phyloP scores from a whole-genome alignment of 176 grass and related monocot species.

The Juncus inflexus region DNA sequence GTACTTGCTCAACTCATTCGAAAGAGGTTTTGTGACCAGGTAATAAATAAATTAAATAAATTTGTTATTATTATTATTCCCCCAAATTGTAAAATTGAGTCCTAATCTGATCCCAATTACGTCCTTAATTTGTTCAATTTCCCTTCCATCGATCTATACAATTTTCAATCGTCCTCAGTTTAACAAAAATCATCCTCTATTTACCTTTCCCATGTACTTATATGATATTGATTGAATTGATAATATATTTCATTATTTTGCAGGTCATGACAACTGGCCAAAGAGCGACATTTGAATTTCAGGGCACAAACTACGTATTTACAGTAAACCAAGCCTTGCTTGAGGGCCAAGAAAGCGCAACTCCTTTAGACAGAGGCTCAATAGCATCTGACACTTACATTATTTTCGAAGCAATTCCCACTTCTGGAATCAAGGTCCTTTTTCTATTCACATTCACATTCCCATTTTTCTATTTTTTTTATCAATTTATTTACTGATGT shows the following conservation, averaged over 20 bases:
- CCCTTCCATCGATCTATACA: too few relatives aligned
- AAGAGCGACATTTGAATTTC: constrained; percentile 94
- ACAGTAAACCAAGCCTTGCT: constrained; percentile 85
- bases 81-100: too few relatives aligned
- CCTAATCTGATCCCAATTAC: too few relatives aligned
- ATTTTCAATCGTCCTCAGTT: too few relatives aligned
- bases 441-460: background rate
- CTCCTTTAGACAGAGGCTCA: constrained; percentile 68
- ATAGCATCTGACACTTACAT: constrained; percentile 81
- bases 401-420: constrained; percentile 88
- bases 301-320: constrained; percentile 92
- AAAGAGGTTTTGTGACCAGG: constrained; percentile 82
- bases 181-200: too few relatives aligned
- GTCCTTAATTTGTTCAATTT: too few relatives aligned
- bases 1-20: constrained; percentile 81
- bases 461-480: background rate
- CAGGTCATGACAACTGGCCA: constrained; percentile 87
- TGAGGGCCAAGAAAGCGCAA: constrained; percentile 79
- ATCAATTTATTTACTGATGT: constrained; percentile 12
- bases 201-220: too few relatives aligned
- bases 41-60: constrained; percentile 20
- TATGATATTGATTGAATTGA: background rate
- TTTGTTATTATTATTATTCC: too few relatives aligned
- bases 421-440: constrained; percentile 95
- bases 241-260: background rate